Conservation (phyloP, 1,284 basidiomycete species). For the Trametes sp. region DNA sequence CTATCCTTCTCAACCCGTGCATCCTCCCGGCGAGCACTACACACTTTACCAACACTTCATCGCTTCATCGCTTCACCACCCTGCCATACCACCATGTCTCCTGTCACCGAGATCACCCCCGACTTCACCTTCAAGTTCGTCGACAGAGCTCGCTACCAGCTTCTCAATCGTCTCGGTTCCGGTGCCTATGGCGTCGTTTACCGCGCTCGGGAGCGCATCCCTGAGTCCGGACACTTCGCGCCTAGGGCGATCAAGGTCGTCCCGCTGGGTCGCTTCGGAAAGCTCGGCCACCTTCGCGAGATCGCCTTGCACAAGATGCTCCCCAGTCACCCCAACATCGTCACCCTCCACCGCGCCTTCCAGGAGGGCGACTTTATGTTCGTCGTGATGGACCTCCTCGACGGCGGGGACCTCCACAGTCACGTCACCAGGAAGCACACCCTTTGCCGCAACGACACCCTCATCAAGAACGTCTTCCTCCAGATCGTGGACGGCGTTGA, state of each 20-base stretch:
- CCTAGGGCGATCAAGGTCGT: slow-evolving; percentile 39
- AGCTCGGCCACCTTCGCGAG: slow-evolving; percentile 34
- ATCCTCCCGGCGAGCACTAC: slow-evolving; percentile 13
- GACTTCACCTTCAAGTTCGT: slow-evolving; percentile 32
- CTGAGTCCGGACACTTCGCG: slow-evolving; percentile 19
- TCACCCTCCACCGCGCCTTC: slow-evolving; percentile 61
- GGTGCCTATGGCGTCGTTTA: slow-evolving; percentile 75
- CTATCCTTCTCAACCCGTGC: neutral
- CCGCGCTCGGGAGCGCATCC: slow-evolving; percentile 45
- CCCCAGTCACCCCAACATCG: slow-evolving; percentile 62
- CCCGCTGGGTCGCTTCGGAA: slow-evolving; percentile 2
- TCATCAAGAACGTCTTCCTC: slow-evolving; percentile 58
- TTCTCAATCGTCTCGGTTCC: slow-evolving; percentile 61
- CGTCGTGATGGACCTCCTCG: slow-evolving; percentile 66
- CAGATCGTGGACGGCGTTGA: slow-evolving; percentile 69
- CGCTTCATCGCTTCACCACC: neutral
- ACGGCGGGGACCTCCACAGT: slow-evolving; percentile 67
- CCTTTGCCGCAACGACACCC: slow-evolving; percentile 56
- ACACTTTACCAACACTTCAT: slow-evolving; percentile 8
- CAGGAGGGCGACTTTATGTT: slow-evolving; percentile 59
- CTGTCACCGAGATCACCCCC: slow-evolving; percentile 18
- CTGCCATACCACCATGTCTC: slow-evolving; percentile 14
- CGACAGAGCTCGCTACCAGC: slow-evolving; percentile 49
- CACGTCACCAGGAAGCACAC: slow-evolving; percentile 57
- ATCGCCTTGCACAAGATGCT: slow-evolving; percentile 56